A percentile compares a stretch with the other conserved stretches of the same genome.
These are phyloP conservation scores for Pythium vanterpoolii DNA, from an alignment of 352 stramenopile genomes.

Conservation along the genomic window DNA sequence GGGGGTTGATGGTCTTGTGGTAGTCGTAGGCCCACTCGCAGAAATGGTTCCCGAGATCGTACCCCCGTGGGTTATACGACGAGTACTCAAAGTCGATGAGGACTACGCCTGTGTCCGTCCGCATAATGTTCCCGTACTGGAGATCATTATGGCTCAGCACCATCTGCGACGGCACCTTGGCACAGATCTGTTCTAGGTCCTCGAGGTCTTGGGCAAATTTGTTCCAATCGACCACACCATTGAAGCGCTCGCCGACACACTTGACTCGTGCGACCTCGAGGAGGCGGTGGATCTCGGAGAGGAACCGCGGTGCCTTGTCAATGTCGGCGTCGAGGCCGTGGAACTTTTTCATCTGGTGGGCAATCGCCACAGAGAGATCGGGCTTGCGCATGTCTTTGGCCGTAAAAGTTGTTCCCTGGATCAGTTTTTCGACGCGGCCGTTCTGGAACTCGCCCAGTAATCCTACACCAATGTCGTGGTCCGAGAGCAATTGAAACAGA, in stretches of 20 bases:
- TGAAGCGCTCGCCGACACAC: constrained; percentile 45
- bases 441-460: constrained; percentile 80
- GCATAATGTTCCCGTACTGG: constrained; percentile 92
- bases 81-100: constrained; percentile 95
- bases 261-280: constrained; percentile 58
- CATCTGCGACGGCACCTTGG: constrained; percentile 57
- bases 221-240: constrained; percentile 44
- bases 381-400: constrained; percentile 67
- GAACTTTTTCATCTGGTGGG: constrained; percentile 65
- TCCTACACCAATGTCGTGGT: constrained; percentile 63
- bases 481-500: constrained; percentile 70
- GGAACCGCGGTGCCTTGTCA: constrained; percentile 41
- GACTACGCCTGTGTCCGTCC: constrained; percentile 58
- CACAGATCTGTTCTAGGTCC: constrained; percentile 53
- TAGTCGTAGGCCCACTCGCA: constrained; percentile 86
- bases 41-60: constrained; percentile 93
- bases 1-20: constrained; percentile 76
- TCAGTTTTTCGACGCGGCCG: constrained; percentile 70
- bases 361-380: constrained; percentile 44
- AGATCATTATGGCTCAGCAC: constrained; percentile 93
- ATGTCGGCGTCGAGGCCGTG: constrained; percentile 74
- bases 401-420: constrained; percentile 65
- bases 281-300: constrained; percentile 56
- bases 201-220: constrained; percentile 41
- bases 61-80: constrained; percentile 88